phyloP scores from a whole-genome alignment of 768 basidiomycete species.

The Macrolepiota dolichaula region DNA sequence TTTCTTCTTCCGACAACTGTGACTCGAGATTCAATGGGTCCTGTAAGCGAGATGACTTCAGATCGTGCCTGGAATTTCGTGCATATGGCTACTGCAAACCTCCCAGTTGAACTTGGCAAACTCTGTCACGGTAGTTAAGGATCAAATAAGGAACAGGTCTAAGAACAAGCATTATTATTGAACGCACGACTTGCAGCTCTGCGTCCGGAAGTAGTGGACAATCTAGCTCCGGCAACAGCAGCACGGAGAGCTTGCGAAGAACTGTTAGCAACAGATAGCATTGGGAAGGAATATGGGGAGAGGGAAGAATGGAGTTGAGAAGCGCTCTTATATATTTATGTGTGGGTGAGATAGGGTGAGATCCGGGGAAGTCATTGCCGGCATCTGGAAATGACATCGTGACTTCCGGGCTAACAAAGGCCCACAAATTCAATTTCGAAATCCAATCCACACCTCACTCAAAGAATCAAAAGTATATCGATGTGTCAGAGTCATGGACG shows the following conservation, averaged over 20 bases:
- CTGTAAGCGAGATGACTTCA: slow-evolving; percentile 30
- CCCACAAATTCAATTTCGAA: background rate
- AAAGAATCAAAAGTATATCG: background rate
- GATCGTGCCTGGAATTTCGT: background rate
- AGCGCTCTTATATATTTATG: background rate
- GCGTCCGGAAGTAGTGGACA: background rate
- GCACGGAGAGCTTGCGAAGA: slow-evolving; percentile 5
- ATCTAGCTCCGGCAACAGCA: slow-evolving; percentile 6
- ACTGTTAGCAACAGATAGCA: slow-evolving; percentile 7
- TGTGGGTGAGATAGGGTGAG: no score
- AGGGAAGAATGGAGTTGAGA: background rate
- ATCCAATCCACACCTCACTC: background rate
- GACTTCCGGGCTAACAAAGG: background rate
- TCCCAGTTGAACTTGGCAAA: slow-evolving; percentile 43
- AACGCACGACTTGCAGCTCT: slow-evolving; percentile 17
- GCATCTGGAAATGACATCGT: slow-evolving; percentile 1
- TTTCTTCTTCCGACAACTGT: slow-evolving; percentile 85
- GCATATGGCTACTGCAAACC: slow-evolving; percentile 22
- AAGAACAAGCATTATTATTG: background rate
- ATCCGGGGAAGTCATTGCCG: slow-evolving; percentile 9
- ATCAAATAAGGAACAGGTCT: background rate
- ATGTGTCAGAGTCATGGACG: slow-evolving; percentile 22
- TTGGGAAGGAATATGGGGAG: background rate
- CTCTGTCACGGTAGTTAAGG: slow-evolving; percentile 20
- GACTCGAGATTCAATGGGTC: slow-evolving; percentile 82